A percentile compares a stretch with the other conserved stretches of the same genome.
These are phyloP conservation scores for Marasmius sp. DNA, from an alignment of 1,284 basidiomycete genomes.

Conservation along the genomic window DNA sequence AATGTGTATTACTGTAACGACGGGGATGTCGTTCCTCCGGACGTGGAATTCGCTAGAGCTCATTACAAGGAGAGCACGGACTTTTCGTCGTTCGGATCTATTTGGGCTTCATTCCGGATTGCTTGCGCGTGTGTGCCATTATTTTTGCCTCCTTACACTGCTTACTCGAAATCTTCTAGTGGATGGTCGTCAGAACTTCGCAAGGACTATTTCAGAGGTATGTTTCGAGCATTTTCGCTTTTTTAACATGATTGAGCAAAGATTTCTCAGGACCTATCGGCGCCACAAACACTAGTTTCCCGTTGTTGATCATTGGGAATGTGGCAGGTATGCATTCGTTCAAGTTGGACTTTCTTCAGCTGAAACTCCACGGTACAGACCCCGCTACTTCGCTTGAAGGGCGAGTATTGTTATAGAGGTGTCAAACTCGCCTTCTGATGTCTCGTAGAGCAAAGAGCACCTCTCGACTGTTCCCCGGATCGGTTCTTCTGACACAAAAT, in stretches of 20 bases:
- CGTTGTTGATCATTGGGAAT: conserved; percentile 13
- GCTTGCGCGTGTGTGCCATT: conserved; percentile 2
- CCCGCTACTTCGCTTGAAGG: conserved; percentile 7
- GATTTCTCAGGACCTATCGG: conserved; percentile 9
- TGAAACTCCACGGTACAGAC: neutral
- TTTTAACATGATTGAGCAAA: neutral
- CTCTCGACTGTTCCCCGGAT: conserved; percentile 11
- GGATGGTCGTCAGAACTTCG: conserved; percentile 13
- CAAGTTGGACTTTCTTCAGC: neutral
- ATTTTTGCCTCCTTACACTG: neutral
- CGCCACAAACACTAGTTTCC: conserved; percentile 12
- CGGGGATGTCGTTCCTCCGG: neutral
- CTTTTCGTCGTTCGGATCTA: conserved; percentile 9
- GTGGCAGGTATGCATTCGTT: conserved; percentile 6
- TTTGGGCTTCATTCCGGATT: conserved; percentile 12
- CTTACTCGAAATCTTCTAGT: conserved; percentile 10
- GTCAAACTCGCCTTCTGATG: neutral
- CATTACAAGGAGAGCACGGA: neutral
- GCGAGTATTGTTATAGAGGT: neutral
- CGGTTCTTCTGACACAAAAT: conserved; percentile 14
- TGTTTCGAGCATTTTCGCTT: neutral
- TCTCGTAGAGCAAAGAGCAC: conserved; percentile 3
- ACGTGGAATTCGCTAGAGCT: neutral
- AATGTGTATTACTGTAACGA: neutral
- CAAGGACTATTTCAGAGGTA: conserved; percentile 15